phyloP scores from a whole-genome alignment of 306 rosid species.

The Prunus campanulata region DNA sequence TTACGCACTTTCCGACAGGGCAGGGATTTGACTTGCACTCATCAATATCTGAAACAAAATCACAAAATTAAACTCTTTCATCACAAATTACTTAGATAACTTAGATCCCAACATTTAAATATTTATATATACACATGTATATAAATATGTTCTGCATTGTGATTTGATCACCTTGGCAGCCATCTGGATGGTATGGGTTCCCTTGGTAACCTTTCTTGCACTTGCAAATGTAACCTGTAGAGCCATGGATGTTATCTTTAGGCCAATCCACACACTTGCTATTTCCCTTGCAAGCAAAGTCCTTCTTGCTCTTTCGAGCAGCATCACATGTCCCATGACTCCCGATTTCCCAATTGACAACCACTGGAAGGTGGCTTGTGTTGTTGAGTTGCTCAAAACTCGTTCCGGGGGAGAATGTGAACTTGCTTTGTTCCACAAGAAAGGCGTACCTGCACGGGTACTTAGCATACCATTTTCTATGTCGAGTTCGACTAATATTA shows the following conservation, averaged over 20 bases:
- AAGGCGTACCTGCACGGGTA: not conserved
- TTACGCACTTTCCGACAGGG: not conserved
- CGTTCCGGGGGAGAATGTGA: not conserved
- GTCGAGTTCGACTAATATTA: no score
- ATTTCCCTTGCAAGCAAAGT: not conserved
- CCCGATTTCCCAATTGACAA: not conserved
- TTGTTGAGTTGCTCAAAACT: not conserved
- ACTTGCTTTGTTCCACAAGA: not conserved
- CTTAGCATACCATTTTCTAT: not conserved
- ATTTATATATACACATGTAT: no score
- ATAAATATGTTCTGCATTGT: no score
- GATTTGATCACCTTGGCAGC: not conserved
- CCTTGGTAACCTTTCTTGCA: not conserved
- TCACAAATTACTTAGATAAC: no score
- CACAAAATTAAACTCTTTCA: not conserved
- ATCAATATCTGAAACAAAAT: not conserved
- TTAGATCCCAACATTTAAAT: no score
- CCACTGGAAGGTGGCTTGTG: not conserved
- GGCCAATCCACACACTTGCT: not conserved
- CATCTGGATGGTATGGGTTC: not conserved
- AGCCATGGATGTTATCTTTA: no score
- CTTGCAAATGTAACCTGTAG: not conserved
- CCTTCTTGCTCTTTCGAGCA: not conserved
- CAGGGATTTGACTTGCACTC: not conserved
- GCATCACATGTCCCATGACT: not conserved